phyloP scores from a whole-genome alignment of 2,329 filamentous ascomycete species.

The Phyllosticta capitalensis region DNA sequence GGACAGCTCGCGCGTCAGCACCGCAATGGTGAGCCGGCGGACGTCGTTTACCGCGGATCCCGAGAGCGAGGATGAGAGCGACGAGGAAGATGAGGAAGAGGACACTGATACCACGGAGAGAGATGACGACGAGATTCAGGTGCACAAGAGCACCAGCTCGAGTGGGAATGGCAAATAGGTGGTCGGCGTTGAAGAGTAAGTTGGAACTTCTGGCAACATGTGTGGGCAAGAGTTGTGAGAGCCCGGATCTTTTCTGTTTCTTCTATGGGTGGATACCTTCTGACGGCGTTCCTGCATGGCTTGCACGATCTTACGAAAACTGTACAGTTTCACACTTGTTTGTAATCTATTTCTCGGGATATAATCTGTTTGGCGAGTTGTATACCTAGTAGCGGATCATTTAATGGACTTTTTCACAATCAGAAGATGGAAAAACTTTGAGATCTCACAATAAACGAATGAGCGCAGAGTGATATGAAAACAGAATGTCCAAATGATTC shows the following conservation, averaged over 20 bases:
- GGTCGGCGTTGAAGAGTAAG: not conserved
- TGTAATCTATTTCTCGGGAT: not conserved
- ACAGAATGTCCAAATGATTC: too few species aligned
- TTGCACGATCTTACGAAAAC: not conserved
- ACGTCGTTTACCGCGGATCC: not conserved
- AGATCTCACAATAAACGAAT: not conserved
- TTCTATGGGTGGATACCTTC: not conserved
- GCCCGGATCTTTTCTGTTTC: not conserved
- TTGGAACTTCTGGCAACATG: not conserved
- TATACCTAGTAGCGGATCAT: not conserved
- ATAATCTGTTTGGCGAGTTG: not conserved
- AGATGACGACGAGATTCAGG: not conserved
- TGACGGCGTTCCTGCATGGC: not conserved
- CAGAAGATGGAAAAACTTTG: not conserved
- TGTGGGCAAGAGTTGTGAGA: not conserved
- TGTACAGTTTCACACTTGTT: not conserved
- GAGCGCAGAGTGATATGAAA: too few species aligned
- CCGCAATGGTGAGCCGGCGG: not conserved
- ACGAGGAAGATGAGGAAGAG: slow-evolving; percentile 3
- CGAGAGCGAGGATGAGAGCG: not conserved
- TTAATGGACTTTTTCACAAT: not conserved
- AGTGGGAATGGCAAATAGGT: not conserved
- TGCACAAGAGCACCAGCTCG: not conserved
- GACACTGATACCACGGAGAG: not conserved
- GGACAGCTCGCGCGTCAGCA: not conserved